phyloP scores from a whole-genome alignment of 768 basidiomycete species.

The Suillus weaverae region DNA sequence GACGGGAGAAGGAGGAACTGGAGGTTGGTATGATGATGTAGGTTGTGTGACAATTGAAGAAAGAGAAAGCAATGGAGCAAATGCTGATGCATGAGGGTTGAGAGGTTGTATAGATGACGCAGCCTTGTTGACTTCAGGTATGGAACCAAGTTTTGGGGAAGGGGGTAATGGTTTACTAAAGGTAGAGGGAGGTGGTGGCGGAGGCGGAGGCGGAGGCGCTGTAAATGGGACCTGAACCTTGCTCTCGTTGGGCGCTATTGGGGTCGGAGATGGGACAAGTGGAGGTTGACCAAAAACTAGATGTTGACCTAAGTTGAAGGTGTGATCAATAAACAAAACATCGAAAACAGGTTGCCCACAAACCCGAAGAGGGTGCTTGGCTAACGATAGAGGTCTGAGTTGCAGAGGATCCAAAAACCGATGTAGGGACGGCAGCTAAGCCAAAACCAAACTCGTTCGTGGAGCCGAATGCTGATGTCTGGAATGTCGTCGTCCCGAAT shows the following conservation, averaged over 20 bases:
- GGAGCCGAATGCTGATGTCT: slow-evolving; percentile 19
- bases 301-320: not conserved
- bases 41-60: not conserved
- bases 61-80: slow-evolving; percentile 6
- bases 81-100: slow-evolving; percentile 21
- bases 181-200: no score
- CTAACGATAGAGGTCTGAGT: not conserved
- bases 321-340: not conserved
- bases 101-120: slow-evolving; percentile 10
- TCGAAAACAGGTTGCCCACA: not conserved
- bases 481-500: slow-evolving; percentile 27
- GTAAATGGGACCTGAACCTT: not conserved
- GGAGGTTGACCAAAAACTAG: not conserved
- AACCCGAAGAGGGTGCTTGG: not conserved
- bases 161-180: not conserved
- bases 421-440: slow-evolving; percentile 5
- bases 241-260: not conserved
- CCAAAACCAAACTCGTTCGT: slow-evolving; percentile 10
- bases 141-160: not conserved
- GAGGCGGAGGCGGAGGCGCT: not conserved
- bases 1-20: slow-evolving; percentile 15
- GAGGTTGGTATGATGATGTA: slow-evolving; percentile 13
- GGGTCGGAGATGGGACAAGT: not conserved
- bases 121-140: not conserved
- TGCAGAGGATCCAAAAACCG: slow-evolving; percentile 12